A percentile compares a stretch with the other conserved stretches of the same genome.
Evolutionary conservation across 2,329 filamentous ascomycete species (phyloP).

Genomic region (Pyricularia sp.): DNA sequence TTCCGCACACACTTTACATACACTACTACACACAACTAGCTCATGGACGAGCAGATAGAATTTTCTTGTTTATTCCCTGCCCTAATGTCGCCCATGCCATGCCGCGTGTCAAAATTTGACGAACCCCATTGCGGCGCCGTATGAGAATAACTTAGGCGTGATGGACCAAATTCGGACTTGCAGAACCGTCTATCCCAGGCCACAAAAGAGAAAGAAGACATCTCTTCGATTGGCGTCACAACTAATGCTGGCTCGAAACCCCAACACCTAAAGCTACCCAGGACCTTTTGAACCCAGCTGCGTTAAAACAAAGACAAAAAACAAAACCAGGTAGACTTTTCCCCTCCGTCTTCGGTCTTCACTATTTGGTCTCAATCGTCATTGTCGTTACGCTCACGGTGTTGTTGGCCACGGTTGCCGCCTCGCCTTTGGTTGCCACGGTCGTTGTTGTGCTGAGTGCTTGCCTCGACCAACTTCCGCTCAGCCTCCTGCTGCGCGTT

Average conservation of each 20-base stretch:
- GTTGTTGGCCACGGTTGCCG: slow-evolving; percentile 10
- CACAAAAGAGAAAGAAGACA: neutral
- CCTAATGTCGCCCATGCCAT: neutral
- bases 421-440: slow-evolving; percentile 9
- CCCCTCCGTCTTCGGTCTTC: neutral
- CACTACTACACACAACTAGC: neutral
- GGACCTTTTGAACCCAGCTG: neutral
- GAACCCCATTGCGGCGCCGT: neutral
- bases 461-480: slow-evolving; percentile 37
- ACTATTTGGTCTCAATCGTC: slow-evolving; percentile 35
- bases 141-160: neutral
- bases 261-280: slow-evolving; percentile 1
- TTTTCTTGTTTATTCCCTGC: neutral
- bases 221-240: neutral
- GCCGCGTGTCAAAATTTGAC: neutral
- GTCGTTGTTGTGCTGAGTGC: slow-evolving; percentile 19
- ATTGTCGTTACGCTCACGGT: slow-evolving; percentile 37
- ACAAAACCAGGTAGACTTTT: neutral
- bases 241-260: slow-evolving; percentile 1
- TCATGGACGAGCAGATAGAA: neutral
- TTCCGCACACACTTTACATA: neutral
- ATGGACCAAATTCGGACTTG: neutral
- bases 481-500: slow-evolving; percentile 65
- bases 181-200: neutral
- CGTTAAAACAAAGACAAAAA: neutral